Base-by-base conservation (phyloP, 306 rosid genomes). In the Gleditsia sinensis region DNA sequence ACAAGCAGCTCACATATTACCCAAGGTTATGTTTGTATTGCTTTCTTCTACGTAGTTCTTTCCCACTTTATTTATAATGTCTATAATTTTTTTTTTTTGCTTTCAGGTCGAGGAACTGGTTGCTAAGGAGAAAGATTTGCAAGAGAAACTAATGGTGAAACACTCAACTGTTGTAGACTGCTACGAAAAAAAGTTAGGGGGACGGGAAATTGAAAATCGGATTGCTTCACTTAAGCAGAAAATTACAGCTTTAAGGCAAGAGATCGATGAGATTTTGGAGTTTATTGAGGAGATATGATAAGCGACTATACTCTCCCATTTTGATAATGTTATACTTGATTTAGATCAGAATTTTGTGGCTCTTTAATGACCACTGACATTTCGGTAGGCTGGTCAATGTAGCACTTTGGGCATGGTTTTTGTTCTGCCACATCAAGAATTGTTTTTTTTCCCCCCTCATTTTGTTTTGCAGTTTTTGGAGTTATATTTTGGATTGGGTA, bases 141-240 rank as follows among this genome's bases (percentile, higher is more conserved):
- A 87, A 78, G 98, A 95, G 78, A 95, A 68, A 80, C 75, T 95
- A 45, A 54, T 95, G 83, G 93, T 48, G 11, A 95, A 95, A 84
- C 97, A 95, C 88, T 23, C 88, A 0, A 86, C 86, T 0, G 89
- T 92, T 21, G 93, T 95, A 54, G 99, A 95, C 76, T 83, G 98
- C 86, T 92, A 90, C 8, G 98, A 95, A 89, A 95, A 90, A 88
- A 95, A 95, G 75, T 76, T 73, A 1, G 90, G 89, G 48, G 93
- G 99, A 34, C 88, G 92, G 72, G 99, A 95, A 84, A 95, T 90
- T 36, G 98, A 95, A 84, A 90, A 87, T 74, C 91, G 96, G 60
- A 77, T 92, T 80, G 91, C 96, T 79, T 49, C 80, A 20, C 92
- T 87, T 21, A 88, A 90, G 86, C 96, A 88, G 78, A 95, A 88